These are phyloP conservation scores for Plectosphaerella sp. DNA, from an alignment of 2,329 filamentous ascomycete species.

Conservation along the genomic window DNA sequence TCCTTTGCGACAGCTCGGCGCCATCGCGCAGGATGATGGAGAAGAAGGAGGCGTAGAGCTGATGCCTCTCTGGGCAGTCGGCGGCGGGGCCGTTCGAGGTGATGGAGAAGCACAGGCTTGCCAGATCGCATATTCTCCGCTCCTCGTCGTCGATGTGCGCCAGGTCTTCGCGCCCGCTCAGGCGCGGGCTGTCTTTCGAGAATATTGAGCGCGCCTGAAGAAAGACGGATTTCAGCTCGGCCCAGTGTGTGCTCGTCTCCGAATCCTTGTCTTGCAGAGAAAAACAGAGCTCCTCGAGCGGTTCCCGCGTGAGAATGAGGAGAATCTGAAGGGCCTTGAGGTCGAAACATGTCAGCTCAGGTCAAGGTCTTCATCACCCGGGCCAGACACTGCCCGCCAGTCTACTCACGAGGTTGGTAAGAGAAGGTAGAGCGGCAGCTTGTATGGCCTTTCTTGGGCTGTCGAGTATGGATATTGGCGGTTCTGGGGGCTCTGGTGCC, in stretches of 20 bases:
- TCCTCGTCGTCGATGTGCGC: conserved; percentile 27
- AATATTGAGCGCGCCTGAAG: conserved; percentile 28
- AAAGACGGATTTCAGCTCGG: conserved; percentile 24
- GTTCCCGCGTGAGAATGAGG: conserved; percentile 29
- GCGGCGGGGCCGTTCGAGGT: conserved; percentile 1
- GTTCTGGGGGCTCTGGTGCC: conserved; percentile 13
- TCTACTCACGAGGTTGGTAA: conserved; percentile 34
- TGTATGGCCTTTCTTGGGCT: conserved; percentile 33
- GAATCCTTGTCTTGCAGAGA: conserved; percentile 26
- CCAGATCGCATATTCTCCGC: conserved; percentile 44
- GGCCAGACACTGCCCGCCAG: conserved; percentile 4
- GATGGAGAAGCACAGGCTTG: conserved; percentile 30
- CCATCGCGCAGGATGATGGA: conserved; percentile 35
- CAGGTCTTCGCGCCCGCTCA: conserved; percentile 29
- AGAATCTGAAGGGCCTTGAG: conserved; percentile 32
- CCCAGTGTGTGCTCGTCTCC: conserved; percentile 25
- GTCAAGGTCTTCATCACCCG: neutral
- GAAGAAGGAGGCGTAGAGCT: conserved; percentile 32
- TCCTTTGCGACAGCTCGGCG: conserved; percentile 32
- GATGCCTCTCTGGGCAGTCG: conserved; percentile 16
- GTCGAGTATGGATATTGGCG: conserved; percentile 24
- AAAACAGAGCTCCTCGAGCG: conserved; percentile 29
- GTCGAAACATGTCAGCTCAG: conserved; percentile 1
- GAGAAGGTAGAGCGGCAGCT: conserved; percentile 29
- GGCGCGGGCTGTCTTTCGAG: conserved; percentile 19